Conservation (phyloP, 2,329 filamentous ascomycete genomes). For the Fusarium mundagurra region DNA sequence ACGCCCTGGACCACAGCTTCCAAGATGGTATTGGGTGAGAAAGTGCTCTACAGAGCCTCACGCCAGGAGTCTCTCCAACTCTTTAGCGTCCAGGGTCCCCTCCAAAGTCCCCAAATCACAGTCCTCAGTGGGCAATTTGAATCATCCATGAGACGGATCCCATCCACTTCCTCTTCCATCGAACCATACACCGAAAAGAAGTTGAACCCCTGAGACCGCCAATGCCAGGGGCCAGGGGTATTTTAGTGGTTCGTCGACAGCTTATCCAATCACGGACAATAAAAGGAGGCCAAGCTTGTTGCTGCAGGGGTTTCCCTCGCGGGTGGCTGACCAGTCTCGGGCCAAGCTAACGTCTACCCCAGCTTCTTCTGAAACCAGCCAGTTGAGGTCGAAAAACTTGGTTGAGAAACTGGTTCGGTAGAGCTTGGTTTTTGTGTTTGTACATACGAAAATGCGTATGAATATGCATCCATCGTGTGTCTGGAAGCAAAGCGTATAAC, state of each 20-base stretch:
- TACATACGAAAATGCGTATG: neutral
- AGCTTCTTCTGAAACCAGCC: conserved; percentile 40
- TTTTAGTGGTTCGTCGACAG: conserved; percentile 5
- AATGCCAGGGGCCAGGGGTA: conserved; percentile 1
- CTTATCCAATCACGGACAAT: conserved; percentile 4
- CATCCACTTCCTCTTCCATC: conserved; percentile 16
- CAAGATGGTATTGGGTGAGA: neutral
- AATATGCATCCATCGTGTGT: neutral
- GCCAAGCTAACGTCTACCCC: conserved; percentile 30
- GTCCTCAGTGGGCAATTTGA: conserved; percentile 11
- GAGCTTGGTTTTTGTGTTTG: neutral
- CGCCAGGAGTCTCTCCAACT: conserved; percentile 28
- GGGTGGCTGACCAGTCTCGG: conserved; percentile 28
- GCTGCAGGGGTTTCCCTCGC: conserved; percentile 24
- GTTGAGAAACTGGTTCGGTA: neutral
- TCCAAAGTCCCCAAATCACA: neutral
- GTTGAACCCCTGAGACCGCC: conserved; percentile 36
- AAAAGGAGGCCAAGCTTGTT: conserved; percentile 7
- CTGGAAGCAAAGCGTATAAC: neutral
- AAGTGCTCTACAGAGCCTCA: conserved; percentile 1
- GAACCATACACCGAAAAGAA: conserved; percentile 23
- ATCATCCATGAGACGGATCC: conserved; percentile 14
- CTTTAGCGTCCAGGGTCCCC: neutral
- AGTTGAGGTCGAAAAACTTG: conserved; percentile 16
- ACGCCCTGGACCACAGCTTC: conserved; percentile 13